Conservation (phyloP, 495 filamentous ascomycete species). For the Penicillium paradoxum region DNA sequence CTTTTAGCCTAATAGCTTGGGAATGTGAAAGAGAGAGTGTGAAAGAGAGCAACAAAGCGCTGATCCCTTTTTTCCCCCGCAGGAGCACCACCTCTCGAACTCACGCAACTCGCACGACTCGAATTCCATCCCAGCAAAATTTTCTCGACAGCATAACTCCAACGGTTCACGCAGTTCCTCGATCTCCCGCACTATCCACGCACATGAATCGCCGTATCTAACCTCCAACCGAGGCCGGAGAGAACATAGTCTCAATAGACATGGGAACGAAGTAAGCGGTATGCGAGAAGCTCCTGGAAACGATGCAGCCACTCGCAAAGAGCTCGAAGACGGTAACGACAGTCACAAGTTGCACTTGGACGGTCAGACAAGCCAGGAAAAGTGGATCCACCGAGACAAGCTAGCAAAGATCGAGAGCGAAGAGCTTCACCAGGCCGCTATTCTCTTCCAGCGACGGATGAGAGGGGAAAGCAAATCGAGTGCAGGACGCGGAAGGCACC, state of each 20-base stretch:
- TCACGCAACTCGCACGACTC: constrained; percentile 39
- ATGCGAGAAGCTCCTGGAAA: constrained; percentile 50
- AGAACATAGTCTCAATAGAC: constrained; percentile 45
- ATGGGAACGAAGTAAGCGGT: constrained; percentile 53
- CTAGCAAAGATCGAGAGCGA: constrained; percentile 87
- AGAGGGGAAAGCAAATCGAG: constrained; percentile 58
- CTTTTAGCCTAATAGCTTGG: background rate
- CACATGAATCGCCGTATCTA: constrained; percentile 25
- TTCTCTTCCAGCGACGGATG: constrained; percentile 57
- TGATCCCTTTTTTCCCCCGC: constrained; percentile 18
- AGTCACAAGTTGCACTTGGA: constrained; percentile 9
- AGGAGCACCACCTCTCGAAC: constrained; percentile 27
- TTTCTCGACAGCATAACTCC: constrained; percentile 32
- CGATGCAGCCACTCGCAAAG: constrained; percentile 29
- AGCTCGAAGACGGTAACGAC: constrained; percentile 17
- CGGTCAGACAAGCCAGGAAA: constrained; percentile 37
- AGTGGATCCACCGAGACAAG: constrained; percentile 97
- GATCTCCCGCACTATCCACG: constrained; percentile 29
- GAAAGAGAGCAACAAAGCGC: background rate
- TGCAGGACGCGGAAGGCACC: constrained; percentile 47
- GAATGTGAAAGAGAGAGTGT: background rate
- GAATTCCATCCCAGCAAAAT: constrained; percentile 24
- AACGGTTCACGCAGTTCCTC: constrained; percentile 41
- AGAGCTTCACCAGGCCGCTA: constrained; percentile 84
- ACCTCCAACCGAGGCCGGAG: constrained; percentile 33